Base-by-base conservation (phyloP, 1,139 yeast genomes). In the Taiozyma onychis region DNA sequence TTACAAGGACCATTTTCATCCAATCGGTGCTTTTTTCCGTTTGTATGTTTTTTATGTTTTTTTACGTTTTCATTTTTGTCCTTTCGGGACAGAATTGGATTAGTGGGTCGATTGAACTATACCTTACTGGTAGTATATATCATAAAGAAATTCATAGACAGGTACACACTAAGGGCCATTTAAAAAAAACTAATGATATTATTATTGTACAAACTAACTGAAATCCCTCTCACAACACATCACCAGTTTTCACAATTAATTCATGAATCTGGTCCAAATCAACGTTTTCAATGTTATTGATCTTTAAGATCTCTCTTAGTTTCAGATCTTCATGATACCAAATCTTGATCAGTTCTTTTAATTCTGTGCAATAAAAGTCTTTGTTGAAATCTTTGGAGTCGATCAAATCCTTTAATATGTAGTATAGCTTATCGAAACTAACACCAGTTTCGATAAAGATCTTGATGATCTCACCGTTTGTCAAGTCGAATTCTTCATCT, bases 361-460 rank as follows among this genome's bases (percentile, higher is more conserved):
- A 81, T 61, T 85, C 90, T 44, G 69, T 67, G 13, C 73, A 72
- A 58, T 80, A 81, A 3, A 77, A 79, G 0, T 62, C 59, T 43
- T 67, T 62, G 6, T 59, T 53, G 32, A 75, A 63, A 49, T 80
- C 83, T 43, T 80, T 76, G 47, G 83, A 78, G 57, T 86, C 95
- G 55, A 88, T 77, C 53, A 88, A 68, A 44, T 86, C 87, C 60
- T 77, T 82, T 63, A 89, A 68, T 26, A 81, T 75, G 57, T 80
- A 81, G 63, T 87, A 88, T 48, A 90, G 65, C 58, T 83, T 83
- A 53, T 85, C 91, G 62, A 74, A 83, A 10, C 84, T 68, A 9
- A 88, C 82, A 1, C 96, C 96, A n/a, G 90, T 81, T 50, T 82
- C 80, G 44, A 83, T 66, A 60, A 91, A 88, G 41, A 90, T 78